Evolutionary conservation across 495 filamentous ascomycete species (phyloP), one percentile per base, ranked within the genome.

Genomic region (Tetracladium marchalianum): DNA sequence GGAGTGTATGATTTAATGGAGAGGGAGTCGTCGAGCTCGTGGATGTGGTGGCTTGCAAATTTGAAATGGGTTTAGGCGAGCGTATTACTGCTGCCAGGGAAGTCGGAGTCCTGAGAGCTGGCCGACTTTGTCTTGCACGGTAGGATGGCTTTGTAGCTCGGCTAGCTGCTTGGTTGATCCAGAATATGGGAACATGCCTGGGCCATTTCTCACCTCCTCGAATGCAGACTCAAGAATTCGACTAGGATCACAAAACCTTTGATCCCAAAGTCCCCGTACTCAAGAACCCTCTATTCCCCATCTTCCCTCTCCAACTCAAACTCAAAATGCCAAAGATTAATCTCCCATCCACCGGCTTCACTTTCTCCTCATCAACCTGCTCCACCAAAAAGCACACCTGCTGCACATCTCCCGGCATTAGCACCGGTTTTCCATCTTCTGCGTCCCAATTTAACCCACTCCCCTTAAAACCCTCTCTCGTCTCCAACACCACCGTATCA

Each of bases 361-460:
- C 70, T 19, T 69, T 65, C n/a, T 67, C 71, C 27, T 67, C 66
- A 41, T 67, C 65, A 16, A 64, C 66, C 61, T 90, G 81, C 56
- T 88, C 78, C 9, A 98, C 70, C 15, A 93, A 59, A 59, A 95
- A 98, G 39, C 87, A 89, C 41, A 95, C 85, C 65, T 98, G 92
- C 56, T 89, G 75, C 33, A 94, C 80, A 70, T 97, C 92, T 33
- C 84, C 78, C 5, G 87, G 85, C 59, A 82, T 84, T 50, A 98
- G 63, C 35, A 84, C 78, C 24, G 87, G 86, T 51, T 69, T 70
- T 48, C 52, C 55, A 37, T 51, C 51, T 10, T 50, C 47, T 11
- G 47, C 57, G 35, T 68, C 68, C 72, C 73, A 76, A 39, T 81
- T 80, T 22, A 72, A 64, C 35, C 67, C 69, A 24, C 56, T 59